Percentiles rank a stretch among this genome's conserved stretches.
Conservation (phyloP, 176 grass and related monocot genomes). For the Eragrostis nindensis region DNA sequence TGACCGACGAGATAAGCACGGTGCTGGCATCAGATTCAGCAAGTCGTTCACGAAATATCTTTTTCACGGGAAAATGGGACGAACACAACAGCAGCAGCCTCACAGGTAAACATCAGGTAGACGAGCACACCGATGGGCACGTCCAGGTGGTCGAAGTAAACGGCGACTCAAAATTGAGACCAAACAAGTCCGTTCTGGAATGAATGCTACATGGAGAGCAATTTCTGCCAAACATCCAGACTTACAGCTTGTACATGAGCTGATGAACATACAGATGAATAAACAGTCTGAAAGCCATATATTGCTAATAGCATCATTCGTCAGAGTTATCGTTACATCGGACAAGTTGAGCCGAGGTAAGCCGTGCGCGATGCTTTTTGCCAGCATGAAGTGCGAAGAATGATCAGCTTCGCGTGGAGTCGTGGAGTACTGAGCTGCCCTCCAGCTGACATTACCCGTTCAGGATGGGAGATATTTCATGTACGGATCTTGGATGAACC, state of each 20-base stretch:
- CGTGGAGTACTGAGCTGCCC: background rate
- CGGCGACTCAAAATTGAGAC: background rate
- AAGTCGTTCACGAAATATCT: background rate
- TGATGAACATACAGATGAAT: slow-evolving; percentile 6
- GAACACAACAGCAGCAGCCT: background rate
- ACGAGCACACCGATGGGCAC: background rate
- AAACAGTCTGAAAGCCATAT: background rate
- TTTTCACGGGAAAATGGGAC: background rate
- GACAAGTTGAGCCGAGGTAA: background rate
- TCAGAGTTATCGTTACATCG: background rate
- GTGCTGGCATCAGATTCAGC: background rate
- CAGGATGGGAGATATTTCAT: background rate
- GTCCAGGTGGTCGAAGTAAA: background rate
- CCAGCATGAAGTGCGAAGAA: background rate
- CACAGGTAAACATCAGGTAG: background rate
- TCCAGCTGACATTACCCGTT: background rate
- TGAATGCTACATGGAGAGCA: background rate
- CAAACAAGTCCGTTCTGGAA: background rate
- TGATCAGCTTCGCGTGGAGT: background rate
- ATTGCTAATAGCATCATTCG: background rate
- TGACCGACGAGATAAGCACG: background rate
- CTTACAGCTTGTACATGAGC: slow-evolving; percentile 4
- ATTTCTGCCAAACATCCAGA: background rate
- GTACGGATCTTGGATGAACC: background rate
- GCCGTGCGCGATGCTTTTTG: background rate